Conservation (phyloP, 441 rosid species). For the Melastoma candidum region DNA sequence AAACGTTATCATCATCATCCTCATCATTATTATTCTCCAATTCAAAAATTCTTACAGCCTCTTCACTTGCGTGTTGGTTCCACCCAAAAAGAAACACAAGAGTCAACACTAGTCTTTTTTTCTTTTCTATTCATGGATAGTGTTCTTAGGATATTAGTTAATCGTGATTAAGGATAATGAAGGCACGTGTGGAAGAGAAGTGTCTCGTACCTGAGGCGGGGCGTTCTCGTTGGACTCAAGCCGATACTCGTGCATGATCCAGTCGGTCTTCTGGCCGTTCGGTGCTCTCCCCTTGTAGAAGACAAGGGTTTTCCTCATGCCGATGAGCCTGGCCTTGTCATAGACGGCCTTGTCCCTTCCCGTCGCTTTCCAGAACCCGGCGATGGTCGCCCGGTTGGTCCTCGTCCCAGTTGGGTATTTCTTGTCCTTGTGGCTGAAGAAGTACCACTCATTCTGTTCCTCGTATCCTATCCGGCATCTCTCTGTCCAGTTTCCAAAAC, state of each 20-base stretch:
- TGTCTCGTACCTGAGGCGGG: constrained; percentile 63
- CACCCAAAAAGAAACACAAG: no score
- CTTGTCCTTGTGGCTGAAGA: constrained; percentile 92
- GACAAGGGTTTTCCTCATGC: constrained; percentile 94
- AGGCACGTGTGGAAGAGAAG: neutral
- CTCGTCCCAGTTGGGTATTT: constrained; percentile 95
- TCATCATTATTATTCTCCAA: no score
- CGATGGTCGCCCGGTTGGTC: constrained; percentile 83
- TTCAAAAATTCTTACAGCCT: no score
- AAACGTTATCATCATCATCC: no score
- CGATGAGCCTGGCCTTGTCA: constrained; percentile 72
- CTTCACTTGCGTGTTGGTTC: no score
- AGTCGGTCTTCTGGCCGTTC: constrained; percentile 79
- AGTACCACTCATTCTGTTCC: constrained; percentile 90
- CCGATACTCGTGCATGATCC: constrained; percentile 95
- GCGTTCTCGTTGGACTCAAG: constrained; percentile 80
- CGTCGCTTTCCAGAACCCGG: constrained; percentile 97
- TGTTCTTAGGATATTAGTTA: no score
- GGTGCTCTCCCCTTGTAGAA: constrained; percentile 97
- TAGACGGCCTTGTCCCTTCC: constrained; percentile 87
- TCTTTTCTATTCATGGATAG: no score
- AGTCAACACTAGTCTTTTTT: no score
- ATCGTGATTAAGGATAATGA: no score
- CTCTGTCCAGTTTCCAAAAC: constrained; percentile 30
- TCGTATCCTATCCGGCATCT: constrained; percentile 82